Evolutionary conservation across 495 filamentous ascomycete species (phyloP), one percentile per base, ranked within the genome.

Genomic region (Zalerion maritima): DNA sequence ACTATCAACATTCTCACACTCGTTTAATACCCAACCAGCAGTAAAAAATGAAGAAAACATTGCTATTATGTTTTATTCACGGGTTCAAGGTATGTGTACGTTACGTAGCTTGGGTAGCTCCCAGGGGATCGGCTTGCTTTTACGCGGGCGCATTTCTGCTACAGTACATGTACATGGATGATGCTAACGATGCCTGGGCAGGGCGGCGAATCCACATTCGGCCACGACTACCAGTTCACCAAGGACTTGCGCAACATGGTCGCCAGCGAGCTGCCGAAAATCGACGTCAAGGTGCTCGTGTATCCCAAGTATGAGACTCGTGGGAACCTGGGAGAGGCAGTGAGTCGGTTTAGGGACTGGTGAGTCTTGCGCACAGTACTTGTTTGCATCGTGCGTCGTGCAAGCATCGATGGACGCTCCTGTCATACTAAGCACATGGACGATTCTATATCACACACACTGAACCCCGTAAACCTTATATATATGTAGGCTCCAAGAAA

Each of bases 251-350:
- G 71, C 16, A 65, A 59, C 7, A 66, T 87, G 12, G 53, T 92
- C 20, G 67, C 67, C 44, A 64, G 71, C 46, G 67, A 70, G 12
- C 66, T 94, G 9, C 81, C 87, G 22, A 71, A 79, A 11, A 51
- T 94, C 41, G 65, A 64, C 13, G 71, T 96, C 19, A 51, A 58
- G 32, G 69, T 70, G 4, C 55, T 79, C 21, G 73, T 79, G 16
- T 97, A 96, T 51, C 89, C 89, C 18, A 81, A 73, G 38, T 97
- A 80, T 45, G 85, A 96, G 52, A 97, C 89, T 2, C 64, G 82
- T 35, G 89, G 89, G 3, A 85, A 93, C 41, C 52, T 97, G 27
- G 62, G 68, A 30, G 75, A 83, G 48, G 81, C 78, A 45, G 89
- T 94, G 26, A 59, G 55, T 20, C 60, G 67, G 16, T 91, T 97